Evolutionary conservation across 768 basidiomycete genomes (phyloP).

Genomic region (Boletus rubropictus): DNA sequence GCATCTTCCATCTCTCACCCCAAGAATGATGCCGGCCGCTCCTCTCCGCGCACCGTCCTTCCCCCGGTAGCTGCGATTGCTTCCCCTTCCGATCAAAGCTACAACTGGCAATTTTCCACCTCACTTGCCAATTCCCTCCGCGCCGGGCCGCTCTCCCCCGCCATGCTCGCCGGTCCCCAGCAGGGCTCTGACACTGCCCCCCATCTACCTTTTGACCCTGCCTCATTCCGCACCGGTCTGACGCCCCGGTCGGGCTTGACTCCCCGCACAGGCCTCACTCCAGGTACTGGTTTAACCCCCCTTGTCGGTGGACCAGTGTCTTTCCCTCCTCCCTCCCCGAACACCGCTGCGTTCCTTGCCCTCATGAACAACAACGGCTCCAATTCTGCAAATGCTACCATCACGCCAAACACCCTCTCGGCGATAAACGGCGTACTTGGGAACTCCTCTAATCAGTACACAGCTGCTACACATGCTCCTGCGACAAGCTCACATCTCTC

Average conservation of each 20-base stretch:
- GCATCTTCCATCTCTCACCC: conserved; percentile 29
- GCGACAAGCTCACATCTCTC: conserved; percentile 33
- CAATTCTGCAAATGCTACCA: conserved; percentile 36
- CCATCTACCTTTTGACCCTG: conserved; percentile 57
- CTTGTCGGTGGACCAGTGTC: conserved; percentile 66
- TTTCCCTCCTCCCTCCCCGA: conserved; percentile 81
- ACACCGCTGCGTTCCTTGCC: conserved; percentile 87
- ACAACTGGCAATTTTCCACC: conserved; percentile 57
- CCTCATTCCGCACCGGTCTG: conserved; percentile 76
- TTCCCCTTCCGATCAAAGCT: conserved; percentile 44
- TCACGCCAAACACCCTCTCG: conserved; percentile 55
- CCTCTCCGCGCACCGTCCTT: conserved; percentile 62
- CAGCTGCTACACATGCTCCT: conserved; percentile 29
- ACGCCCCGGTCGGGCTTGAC: conserved; percentile 85
- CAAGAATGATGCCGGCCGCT: conserved; percentile 28
- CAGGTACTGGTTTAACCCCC: conserved; percentile 70
- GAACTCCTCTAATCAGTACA: conserved; percentile 23
- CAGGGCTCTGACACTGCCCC: conserved; percentile 36
- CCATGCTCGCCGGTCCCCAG: conserved; percentile 90
- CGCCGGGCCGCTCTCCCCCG: conserved; percentile 90
- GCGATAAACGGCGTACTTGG: conserved; percentile 74
- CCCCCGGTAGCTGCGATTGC: conserved; percentile 78
- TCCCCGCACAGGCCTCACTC: conserved; percentile 77
- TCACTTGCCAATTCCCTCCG: conserved; percentile 74
- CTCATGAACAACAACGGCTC: conserved; percentile 67